phyloP scores from a whole-genome alignment of 345 rosid species.

The Camelina laxa region DNA sequence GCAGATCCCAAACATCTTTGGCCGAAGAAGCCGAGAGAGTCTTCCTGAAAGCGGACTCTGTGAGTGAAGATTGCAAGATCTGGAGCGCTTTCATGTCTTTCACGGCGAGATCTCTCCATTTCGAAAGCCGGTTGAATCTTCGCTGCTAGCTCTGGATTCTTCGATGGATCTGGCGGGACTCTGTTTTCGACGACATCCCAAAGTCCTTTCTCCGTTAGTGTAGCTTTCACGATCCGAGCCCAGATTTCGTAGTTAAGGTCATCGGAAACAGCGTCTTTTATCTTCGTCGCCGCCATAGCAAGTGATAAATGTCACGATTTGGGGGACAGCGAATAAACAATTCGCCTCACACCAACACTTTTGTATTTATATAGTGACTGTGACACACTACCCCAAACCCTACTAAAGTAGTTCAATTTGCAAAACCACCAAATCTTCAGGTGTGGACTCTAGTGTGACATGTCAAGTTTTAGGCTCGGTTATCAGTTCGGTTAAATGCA shows the following conservation, averaged over 20 bases:
- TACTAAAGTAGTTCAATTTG: background rate
- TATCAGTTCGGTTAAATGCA: too few relatives aligned
- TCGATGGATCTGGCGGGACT: background rate
- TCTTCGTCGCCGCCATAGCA: background rate
- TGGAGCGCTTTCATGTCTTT: background rate
- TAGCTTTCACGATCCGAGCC: background rate
- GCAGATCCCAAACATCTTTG: background rate
- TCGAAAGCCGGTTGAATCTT: background rate
- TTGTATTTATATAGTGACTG: background rate
- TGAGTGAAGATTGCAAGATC: background rate
- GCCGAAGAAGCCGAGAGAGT: background rate
- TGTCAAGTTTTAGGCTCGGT: too few relatives aligned
- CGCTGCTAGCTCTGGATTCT: background rate
- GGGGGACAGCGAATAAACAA: slow-evolving; percentile 2
- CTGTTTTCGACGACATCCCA: background rate
- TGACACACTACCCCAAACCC: background rate
- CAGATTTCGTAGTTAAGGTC: background rate
- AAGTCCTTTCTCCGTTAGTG: background rate
- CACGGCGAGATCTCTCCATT: background rate
- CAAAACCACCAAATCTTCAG: background rate
- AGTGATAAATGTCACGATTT: background rate
- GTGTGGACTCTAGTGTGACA: background rate
- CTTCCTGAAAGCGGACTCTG: background rate
- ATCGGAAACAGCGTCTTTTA: background rate
- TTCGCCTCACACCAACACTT: background rate